Evolutionary conservation across 257 asterid genomes (phyloP), one percentile per base, ranked within the genome.

Genomic region (Galeopsis tetrahit): DNA sequence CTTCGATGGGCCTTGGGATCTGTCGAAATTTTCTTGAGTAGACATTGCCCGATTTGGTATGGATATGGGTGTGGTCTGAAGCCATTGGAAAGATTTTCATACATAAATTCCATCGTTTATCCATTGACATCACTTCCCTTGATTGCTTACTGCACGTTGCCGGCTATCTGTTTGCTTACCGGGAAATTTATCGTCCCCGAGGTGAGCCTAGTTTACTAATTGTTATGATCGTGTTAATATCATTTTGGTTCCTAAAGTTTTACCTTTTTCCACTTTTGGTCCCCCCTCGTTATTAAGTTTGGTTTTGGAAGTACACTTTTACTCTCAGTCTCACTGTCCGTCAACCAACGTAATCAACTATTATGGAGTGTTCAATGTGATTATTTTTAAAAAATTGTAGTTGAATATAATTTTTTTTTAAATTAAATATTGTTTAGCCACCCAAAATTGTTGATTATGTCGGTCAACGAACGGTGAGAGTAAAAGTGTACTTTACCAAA

Each of bases 1-100:
- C 97, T 93, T 63, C 96, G 98, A 8, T 93, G 98, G 98, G 97
- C 98, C 7, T 83, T 93, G 83, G 98, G 98, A 17, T 93, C 98
- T 4, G 97, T 93, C 11, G 98, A 93, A 63, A 93, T 93, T 73
- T 66, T 93, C 21, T 76, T 91, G 86, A 93, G 98, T 79, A 86
- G 90, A 66, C 98, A 94, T 69, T 94, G 98, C 75, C 98, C 98
- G 3, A 87, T 94, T 70, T 94, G 98, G 98, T 94, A 94, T 49
- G 98, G 98, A 44, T 94, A 89, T 44, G 96, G 98, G 4, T 89
- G 97, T 73, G 98, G 98, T 35, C 84, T 94, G 81, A 94, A 94
- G 77, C 96, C 97, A 1, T 83, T 94, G 78, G 98, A 94, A 88
- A 84, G 98, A 10, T 94, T 91, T 75, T 94, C 98, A 0, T 94